Conservation (phyloP, 306 rosid genomes). For the Prunus dulcis region DNA sequence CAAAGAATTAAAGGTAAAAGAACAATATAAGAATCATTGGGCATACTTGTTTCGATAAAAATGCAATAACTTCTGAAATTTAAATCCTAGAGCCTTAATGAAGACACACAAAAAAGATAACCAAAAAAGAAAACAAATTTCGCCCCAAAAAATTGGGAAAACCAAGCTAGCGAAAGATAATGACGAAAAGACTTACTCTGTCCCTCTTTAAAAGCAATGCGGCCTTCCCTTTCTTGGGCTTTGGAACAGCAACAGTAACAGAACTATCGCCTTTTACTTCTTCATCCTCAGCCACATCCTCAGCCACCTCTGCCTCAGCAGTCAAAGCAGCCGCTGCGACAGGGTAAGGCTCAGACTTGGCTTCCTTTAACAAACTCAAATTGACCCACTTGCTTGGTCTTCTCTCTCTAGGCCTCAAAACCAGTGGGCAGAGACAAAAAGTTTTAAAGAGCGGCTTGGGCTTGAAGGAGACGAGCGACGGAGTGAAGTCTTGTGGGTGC, state of each 20-base stretch:
- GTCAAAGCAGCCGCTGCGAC: conserved; percentile 50
- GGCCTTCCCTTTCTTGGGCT: conserved; percentile 88
- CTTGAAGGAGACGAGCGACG: conserved; percentile 52
- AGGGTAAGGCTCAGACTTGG: conserved; percentile 21
- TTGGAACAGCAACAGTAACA: conserved; percentile 23
- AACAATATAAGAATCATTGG: neutral
- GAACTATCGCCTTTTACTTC: conserved; percentile 32
- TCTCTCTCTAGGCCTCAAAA: conserved; percentile 24
- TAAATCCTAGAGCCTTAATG: conserved; percentile 5
- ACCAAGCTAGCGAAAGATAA: neutral
- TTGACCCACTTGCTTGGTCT: conserved; percentile 24
- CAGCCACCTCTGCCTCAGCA: conserved; percentile 50
- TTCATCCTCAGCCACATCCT: conserved; percentile 39
- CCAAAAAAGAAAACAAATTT: neutral
- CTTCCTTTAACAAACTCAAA: conserved; percentile 20
- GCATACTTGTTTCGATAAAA: conserved; percentile 7
- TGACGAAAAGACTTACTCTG: conserved; percentile 45
- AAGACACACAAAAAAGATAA: conserved; percentile 16
- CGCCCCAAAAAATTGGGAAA: neutral
- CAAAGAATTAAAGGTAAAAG: neutral
- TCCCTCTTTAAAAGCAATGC: conserved; percentile 91
- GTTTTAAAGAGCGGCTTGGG: conserved; percentile 41
- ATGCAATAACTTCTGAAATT: conserved; percentile 8
- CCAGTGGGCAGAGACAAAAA: conserved; percentile 41
- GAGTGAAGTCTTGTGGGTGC: conserved; percentile 43